Percentiles rank a stretch among this genome's conserved stretches.
These are phyloP conservation scores for Zea luxurians DNA, from an alignment of 176 grass and related monocot species.

Conservation along the genomic window DNA sequence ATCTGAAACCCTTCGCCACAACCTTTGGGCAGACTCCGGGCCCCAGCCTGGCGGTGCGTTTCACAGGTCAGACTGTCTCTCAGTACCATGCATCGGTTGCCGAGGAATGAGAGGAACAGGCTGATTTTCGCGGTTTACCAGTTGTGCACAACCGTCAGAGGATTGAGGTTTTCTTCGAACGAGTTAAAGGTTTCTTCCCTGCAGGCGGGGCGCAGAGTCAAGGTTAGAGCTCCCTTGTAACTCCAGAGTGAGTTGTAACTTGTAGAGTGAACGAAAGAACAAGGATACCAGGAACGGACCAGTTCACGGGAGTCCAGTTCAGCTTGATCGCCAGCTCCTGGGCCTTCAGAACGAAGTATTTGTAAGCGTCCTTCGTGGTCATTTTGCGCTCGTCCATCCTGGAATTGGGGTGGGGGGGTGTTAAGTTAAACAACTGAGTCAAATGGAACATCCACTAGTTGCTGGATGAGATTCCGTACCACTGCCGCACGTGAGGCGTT, in stretches of 20 bases:
- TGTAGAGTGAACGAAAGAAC: too few relatives aligned
- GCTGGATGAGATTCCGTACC: slow-evolving; percentile 54
- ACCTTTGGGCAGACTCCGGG: slow-evolving; percentile 90
- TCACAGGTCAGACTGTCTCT: neutral
- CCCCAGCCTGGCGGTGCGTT: slow-evolving; percentile 63
- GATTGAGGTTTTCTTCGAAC: slow-evolving; percentile 82
- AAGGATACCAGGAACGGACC: slow-evolving; percentile 43
- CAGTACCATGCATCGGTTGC: neutral
- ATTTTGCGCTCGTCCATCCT: slow-evolving; percentile 82
- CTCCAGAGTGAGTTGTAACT: too few relatives aligned
- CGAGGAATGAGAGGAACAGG: neutral
- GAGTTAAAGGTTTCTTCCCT: slow-evolving; percentile 99
- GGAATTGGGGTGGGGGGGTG: neutral
- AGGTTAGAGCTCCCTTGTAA: neutral
- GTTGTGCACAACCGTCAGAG: slow-evolving; percentile 83
- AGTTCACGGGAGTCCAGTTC: slow-evolving; percentile 88
- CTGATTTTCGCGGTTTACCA: slow-evolving; percentile 45
- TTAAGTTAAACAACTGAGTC: slow-evolving; percentile 1
- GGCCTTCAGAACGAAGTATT: slow-evolving; percentile 91
- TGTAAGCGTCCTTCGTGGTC: slow-evolving; percentile 89
- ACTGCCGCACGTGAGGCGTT: slow-evolving; percentile 84
- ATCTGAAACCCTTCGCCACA: slow-evolving; percentile 85
- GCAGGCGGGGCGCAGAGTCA: slow-evolving; percentile 16
- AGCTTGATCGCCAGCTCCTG: slow-evolving; percentile 78
- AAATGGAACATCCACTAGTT: slow-evolving; percentile 21